Conservation (phyloP, 441 rosid species). For the Mallotus japonicus region DNA sequence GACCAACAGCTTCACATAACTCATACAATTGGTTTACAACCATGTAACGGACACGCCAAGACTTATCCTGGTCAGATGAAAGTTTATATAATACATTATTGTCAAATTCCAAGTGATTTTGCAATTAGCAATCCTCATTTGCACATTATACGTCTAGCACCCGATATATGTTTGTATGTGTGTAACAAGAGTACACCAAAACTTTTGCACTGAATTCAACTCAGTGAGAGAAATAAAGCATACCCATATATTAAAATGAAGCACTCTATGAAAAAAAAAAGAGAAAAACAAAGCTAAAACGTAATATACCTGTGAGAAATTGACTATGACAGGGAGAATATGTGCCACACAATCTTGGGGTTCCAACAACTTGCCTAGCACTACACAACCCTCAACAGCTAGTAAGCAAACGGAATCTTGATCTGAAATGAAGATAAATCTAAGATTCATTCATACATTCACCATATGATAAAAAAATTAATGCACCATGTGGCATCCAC, state of each 20-base stretch:
- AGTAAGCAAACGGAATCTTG: slow-evolving; percentile 92
- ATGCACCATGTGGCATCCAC: too few species aligned
- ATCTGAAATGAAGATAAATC: slow-evolving; percentile 45
- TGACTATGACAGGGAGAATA: slow-evolving; percentile 84
- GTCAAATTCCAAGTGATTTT: not conserved
- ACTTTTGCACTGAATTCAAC: not conserved
- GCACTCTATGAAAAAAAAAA: not conserved
- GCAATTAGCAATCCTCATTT: not conserved
- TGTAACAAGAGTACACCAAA: not conserved
- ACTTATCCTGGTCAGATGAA: slow-evolving; percentile 64
- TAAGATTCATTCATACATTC: slow-evolving; percentile 3
- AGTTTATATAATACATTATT: slow-evolving; percentile 13
- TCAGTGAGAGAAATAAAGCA: not conserved
- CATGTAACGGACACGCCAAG: slow-evolving; percentile 99
- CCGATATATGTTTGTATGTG: too few species aligned
- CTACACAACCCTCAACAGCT: slow-evolving; percentile 96
- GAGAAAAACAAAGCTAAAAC: not conserved
- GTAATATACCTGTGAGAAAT: slow-evolving; percentile 74
- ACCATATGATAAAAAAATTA: not conserved
- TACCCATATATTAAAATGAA: not conserved
- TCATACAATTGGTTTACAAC: slow-evolving; percentile 95
- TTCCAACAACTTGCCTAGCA: slow-evolving; percentile 89
- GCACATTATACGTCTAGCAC: not conserved
- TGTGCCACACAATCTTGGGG: slow-evolving; percentile 81
- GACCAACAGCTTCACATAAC: slow-evolving; percentile 96